phyloP scores from a whole-genome alignment of 805 yeast species.

The Saturnispora kantuleensis region DNA sequence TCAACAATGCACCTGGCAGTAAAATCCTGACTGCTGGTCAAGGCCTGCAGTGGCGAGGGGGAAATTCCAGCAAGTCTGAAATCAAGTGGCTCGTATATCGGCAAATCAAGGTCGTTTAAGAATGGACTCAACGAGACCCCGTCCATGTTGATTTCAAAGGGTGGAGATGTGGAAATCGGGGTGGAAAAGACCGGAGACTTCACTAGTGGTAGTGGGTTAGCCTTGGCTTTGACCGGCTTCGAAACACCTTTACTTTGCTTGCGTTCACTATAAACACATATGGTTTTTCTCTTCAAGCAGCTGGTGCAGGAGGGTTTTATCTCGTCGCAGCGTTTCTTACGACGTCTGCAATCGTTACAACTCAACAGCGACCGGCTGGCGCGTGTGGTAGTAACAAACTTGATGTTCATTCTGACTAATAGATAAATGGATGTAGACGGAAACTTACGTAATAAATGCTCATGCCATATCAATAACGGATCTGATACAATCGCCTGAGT shows the following conservation, averaged over 20 bases:
- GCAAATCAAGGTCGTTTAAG: not conserved
- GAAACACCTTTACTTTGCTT: not conserved
- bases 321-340: conserved; percentile 39
- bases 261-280: conserved; percentile 27
- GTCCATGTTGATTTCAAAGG: not conserved
- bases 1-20: conserved; percentile 9
- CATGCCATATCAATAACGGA: conserved; percentile 47
- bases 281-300: conserved; percentile 25
- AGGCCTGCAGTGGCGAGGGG: not conserved
- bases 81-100: not conserved
- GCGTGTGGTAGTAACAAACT: conserved; percentile 7
- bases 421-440: not conserved
- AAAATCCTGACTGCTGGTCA: conserved; percentile 4
- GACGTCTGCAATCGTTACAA: conserved; percentile 30
- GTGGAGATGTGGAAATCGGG: not conserved
- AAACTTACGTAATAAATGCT: not conserved
- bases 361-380: conserved; percentile 6
- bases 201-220: not conserved
- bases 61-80: not conserved
- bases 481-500: conserved; percentile 86
- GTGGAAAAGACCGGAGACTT: no score
- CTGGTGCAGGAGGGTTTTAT: conserved; percentile 32
- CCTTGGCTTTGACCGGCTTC: not conserved
- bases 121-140: not conserved
- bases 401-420: conserved; percentile 6